phyloP scores from a whole-genome alignment of 345 rosid genomes.

The Carallia pectinifolia region DNA sequence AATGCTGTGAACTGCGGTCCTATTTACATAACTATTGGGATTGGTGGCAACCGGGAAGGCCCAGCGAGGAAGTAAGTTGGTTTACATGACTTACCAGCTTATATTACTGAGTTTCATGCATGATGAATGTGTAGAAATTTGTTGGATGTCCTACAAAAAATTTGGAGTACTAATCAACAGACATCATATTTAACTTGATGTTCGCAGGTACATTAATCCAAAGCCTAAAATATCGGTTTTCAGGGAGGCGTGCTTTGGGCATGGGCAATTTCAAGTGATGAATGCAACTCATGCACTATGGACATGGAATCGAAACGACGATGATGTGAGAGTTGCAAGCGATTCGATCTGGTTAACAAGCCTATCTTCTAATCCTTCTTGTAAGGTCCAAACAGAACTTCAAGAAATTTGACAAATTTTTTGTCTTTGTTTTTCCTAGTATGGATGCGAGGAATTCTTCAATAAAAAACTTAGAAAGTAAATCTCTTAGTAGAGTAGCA shows the following conservation, averaged over 20 bases:
- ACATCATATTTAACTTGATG: not conserved
- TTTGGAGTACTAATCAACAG: not conserved
- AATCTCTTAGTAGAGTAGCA: no score
- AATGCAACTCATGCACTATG: conserved; percentile 70
- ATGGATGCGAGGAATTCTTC: no score
- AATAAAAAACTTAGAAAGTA: no score
- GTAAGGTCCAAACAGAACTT: conserved; percentile 18
- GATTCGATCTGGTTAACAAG: conserved; percentile 61
- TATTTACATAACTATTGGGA: conserved; percentile 64
- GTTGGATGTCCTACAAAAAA: not conserved
- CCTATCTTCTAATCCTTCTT: conserved; percentile 44
- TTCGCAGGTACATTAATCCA: conserved; percentile 46
- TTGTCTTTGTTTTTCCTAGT: no score
- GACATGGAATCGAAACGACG: conserved; percentile 78
- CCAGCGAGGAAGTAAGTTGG: conserved; percentile 50
- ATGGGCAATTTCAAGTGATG: conserved; percentile 60
- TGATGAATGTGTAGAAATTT: not conserved
- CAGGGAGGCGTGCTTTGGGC: conserved; percentile 85
- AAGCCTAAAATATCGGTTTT: conserved; percentile 47
- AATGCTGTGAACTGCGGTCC: conserved; percentile 57
- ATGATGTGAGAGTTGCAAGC: conserved; percentile 26
- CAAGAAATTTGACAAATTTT: no score
- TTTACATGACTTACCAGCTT: not conserved
- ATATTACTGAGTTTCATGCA: not conserved
- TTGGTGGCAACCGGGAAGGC: conserved; percentile 83